A percentile compares a stretch with the other conserved stretches of the same genome.
Conservation (phyloP, 2,329 filamentous ascomycete species). For the Beauveria varroae region DNA sequence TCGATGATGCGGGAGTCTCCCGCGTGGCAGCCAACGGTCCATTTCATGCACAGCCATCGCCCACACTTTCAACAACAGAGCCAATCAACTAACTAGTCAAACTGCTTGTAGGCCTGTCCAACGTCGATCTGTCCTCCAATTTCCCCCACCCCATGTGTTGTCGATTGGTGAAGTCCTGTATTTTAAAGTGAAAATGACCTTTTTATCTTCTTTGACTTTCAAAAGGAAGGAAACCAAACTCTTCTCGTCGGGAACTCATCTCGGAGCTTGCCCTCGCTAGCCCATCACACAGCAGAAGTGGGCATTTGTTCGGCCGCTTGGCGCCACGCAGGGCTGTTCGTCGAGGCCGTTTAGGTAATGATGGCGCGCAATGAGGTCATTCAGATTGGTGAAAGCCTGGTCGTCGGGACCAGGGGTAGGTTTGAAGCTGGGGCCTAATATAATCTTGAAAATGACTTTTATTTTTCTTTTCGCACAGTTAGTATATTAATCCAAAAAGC, state of each 20-base stretch:
- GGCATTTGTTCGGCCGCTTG: background rate
- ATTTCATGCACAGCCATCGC: background rate
- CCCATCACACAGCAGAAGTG: background rate
- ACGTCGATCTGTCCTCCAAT: no score
- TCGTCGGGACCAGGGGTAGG: background rate
- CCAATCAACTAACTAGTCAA: background rate
- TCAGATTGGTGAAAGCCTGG: background rate
- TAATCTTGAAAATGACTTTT: background rate
- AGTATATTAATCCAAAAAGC: background rate
- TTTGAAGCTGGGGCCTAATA: background rate
- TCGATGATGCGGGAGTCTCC: background rate
- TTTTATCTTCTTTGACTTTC: no score
- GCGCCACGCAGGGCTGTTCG: background rate
- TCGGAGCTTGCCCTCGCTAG: no score
- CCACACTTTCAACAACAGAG: background rate
- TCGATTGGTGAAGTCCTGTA: no score
- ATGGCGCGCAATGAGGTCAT: background rate
- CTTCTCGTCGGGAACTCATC: no score
- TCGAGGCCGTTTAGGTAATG: background rate
- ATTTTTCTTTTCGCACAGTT: background rate
- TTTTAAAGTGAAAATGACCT: no score
- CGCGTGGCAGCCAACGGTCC: constrained; percentile 2
- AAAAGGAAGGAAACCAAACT: no score
- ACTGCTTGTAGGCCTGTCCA: no score
- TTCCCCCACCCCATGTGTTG: no score